phyloP scores from a whole-genome alignment of 148 eudicot genomes.

The Rhododendron ovatum region DNA sequence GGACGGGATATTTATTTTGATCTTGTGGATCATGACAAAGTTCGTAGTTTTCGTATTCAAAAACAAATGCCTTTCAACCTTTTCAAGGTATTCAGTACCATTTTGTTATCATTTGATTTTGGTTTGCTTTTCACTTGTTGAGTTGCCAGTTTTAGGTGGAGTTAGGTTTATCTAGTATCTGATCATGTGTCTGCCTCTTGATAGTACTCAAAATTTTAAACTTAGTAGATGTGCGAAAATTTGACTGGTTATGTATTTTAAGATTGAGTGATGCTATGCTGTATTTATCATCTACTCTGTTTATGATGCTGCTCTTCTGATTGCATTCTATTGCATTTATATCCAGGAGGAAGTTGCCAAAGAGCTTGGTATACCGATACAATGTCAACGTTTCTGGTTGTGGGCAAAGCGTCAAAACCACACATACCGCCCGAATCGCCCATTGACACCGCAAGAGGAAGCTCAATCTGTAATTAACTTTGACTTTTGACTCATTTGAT shows the following conservation, averaged over 20 bases:
- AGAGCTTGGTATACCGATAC: slow-evolving; percentile 86
- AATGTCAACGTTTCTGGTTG: slow-evolving; percentile 83
- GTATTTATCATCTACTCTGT: background rate
- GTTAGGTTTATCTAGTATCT: background rate
- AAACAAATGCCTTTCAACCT: slow-evolving; percentile 61
- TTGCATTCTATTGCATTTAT: background rate
- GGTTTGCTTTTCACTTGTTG: background rate
- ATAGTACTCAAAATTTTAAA: background rate
- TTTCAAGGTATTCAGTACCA: slow-evolving; percentile 55
- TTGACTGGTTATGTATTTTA: background rate
- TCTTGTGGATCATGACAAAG: slow-evolving; percentile 90
- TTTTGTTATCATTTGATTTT: slow-evolving; percentile 2
- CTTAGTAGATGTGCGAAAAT: background rate
- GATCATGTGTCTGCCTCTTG: background rate
- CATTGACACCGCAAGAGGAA: slow-evolving; percentile 72
- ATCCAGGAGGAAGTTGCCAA: slow-evolving; percentile 88
- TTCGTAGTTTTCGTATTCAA: slow-evolving; percentile 67
- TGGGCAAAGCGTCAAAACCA: slow-evolving; percentile 99
- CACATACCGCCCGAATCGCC: slow-evolving; percentile 92
- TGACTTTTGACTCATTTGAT: background rate
- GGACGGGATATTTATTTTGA: slow-evolving; percentile 79
- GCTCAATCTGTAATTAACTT: slow-evolving; percentile 51
- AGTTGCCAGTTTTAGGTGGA: background rate
- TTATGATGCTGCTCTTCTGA: background rate
- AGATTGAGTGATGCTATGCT: background rate